Percentiles rank a stretch among this genome's conserved stretches.
Evolutionary conservation across 2,329 filamentous ascomycete genomes (phyloP).

Genomic region (Neonectria neomacrospora): DNA sequence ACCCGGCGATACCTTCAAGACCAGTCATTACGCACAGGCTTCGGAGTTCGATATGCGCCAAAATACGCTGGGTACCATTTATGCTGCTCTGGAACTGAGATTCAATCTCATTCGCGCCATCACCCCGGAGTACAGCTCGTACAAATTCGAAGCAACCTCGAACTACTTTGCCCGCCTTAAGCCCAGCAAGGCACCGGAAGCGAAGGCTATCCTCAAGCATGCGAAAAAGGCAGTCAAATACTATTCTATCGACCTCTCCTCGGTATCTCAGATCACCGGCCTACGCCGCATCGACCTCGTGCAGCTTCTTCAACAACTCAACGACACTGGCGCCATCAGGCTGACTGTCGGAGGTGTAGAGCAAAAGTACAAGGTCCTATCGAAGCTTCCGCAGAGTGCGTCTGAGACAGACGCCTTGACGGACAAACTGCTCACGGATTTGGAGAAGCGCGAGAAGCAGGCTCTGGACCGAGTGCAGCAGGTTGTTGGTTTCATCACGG

Average conservation of each 20-base stretch:
- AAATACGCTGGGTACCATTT: conserved; percentile 63
- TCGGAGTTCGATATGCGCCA: conserved; percentile 64
- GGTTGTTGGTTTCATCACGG: conserved; percentile 65
- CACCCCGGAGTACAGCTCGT: conserved; percentile 67
- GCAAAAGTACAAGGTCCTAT: conserved; percentile 64
- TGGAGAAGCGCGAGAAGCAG: conserved; percentile 63
- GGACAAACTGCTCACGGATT: conserved; percentile 59
- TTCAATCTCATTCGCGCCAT: conserved; percentile 66
- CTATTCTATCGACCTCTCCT: conserved; percentile 61
- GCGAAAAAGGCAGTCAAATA: conserved; percentile 56
- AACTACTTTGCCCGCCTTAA: conserved; percentile 47
- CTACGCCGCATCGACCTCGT: conserved; percentile 60
- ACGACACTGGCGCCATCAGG: conserved; percentile 61
- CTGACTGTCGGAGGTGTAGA: conserved; percentile 63
- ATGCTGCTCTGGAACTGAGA: conserved; percentile 69
- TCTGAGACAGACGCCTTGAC: conserved; percentile 58
- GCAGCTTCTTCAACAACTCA: conserved; percentile 64
- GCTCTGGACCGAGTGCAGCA: conserved; percentile 62
- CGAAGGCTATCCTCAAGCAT: conserved; percentile 55
- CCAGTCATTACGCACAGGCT: conserved; percentile 57
- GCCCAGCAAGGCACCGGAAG: conserved; percentile 54
- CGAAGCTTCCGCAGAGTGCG: conserved; percentile 55
- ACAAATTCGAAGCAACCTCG: conserved; percentile 58
- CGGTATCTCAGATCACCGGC: conserved; percentile 44
- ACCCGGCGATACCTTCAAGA: conserved; percentile 47